Evolutionary conservation across 345 rosid species (phyloP).

Genomic region (Arabidopsis suecica): DNA sequence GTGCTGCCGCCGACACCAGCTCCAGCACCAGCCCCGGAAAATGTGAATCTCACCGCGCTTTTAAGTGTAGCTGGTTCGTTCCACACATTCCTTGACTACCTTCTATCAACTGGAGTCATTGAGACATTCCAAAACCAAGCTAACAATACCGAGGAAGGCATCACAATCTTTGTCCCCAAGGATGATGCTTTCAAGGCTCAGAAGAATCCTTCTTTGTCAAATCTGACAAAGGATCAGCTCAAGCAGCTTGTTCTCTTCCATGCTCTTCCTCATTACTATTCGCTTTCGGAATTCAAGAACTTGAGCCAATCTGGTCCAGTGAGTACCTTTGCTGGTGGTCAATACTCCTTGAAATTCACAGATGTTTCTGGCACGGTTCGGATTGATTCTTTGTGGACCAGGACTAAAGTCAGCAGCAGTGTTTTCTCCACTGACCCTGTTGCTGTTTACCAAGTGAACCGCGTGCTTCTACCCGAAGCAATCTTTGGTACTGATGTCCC

Average conservation of each 20-base stretch:
- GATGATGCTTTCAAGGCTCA: constrained; percentile 77
- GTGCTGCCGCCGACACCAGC: constrained; percentile 57
- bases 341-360: constrained; percentile 68
- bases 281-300: constrained; percentile 81
- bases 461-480: constrained; percentile 79
- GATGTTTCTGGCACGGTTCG: constrained; percentile 68
- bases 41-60: constrained; percentile 76
- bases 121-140: constrained; percentile 91
- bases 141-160: constrained; percentile 83
- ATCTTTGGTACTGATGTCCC: constrained; percentile 93
- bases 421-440: constrained; percentile 81
- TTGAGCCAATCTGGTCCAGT: constrained; percentile 67
- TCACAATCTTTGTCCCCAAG: constrained; percentile 89
- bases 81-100: constrained; percentile 72
- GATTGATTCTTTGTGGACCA: constrained; percentile 77
- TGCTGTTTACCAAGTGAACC: constrained; percentile 81
- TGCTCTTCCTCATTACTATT: constrained; percentile 73
- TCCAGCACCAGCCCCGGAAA: constrained; percentile 73
- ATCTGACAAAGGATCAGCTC: constrained; percentile 73
- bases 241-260: constrained; percentile 84
- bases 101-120: constrained; percentile 73
- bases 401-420: constrained; percentile 77
- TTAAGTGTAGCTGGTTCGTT: constrained; percentile 87
- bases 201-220: constrained; percentile 69
- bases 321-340: constrained; percentile 71